Conservation (phyloP, 2,329 filamentous ascomycete species). For the Fusarium acutatum region DNA sequence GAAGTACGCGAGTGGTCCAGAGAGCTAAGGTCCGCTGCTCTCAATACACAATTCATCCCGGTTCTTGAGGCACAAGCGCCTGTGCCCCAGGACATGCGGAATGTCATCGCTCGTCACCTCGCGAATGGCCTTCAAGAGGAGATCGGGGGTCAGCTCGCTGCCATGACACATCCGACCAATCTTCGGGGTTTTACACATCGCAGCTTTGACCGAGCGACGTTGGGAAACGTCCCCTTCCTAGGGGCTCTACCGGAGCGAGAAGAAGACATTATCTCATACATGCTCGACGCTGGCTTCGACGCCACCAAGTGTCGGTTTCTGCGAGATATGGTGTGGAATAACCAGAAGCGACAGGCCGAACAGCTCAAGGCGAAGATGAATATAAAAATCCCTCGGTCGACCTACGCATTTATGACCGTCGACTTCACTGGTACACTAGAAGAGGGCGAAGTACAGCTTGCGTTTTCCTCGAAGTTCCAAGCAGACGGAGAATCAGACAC, state of each 20-base stretch:
- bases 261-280: conserved; percentile 61
- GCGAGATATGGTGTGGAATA: conserved; percentile 54
- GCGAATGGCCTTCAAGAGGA: conserved; percentile 59
- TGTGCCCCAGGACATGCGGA: conserved; percentile 53
- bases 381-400: conserved; percentile 68
- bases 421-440: conserved; percentile 70
- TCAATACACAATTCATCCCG: conserved; percentile 75
- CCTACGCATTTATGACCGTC: conserved; percentile 71
- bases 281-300: conserved; percentile 70
- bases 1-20: conserved; percentile 62
- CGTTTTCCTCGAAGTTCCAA: conserved; percentile 73
- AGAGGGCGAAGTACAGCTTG: conserved; percentile 73
- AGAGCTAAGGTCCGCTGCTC: conserved; percentile 53
- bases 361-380: conserved; percentile 64
- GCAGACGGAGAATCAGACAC: conserved; percentile 62
- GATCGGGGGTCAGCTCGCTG: conserved; percentile 59
- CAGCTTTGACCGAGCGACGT: conserved; percentile 50
- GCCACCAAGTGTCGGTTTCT: conserved; percentile 58
- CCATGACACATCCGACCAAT: conserved; percentile 58
- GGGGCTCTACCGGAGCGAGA: conserved; percentile 60
- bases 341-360: conserved; percentile 63
- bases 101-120: conserved; percentile 59
- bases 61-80: conserved; percentile 70
- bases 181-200: conserved; percentile 65
- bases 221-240: conserved; percentile 53